A percentile compares a stretch with the other conserved stretches of the same genome.
Conservation (phyloP, 495 filamentous ascomycete species). For the Baudoinia panamericana region DNA sequence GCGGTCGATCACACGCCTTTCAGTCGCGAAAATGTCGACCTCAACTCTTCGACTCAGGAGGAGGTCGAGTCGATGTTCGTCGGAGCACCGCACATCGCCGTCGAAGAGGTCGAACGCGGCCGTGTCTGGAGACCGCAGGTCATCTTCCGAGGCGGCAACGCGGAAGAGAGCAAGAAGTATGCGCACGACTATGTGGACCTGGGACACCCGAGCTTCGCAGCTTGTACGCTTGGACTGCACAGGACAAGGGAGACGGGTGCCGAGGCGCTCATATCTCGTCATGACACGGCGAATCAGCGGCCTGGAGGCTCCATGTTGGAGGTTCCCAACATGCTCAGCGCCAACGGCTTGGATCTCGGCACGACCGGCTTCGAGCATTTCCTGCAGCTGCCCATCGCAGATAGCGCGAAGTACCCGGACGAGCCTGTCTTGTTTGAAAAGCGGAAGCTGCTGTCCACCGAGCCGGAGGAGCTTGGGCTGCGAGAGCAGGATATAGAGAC, state of each 20-base stretch:
- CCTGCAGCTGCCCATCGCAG: slow-evolving; percentile 53
- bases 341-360: slow-evolving; percentile 57
- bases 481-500: slow-evolving; percentile 35
- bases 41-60: too few species aligned
- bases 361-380: slow-evolving; percentile 64
- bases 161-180: slow-evolving; percentile 1
- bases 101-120: background rate
- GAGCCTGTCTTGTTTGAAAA: slow-evolving; percentile 21
- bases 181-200: slow-evolving; percentile 4
- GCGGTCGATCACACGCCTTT: too few species aligned
- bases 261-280: background rate
- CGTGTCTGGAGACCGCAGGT: slow-evolving; percentile 6
- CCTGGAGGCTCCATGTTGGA: slow-evolving; percentile 25
- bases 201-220: slow-evolving; percentile 9
- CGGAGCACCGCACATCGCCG: slow-evolving; percentile 16
- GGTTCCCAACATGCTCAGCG: slow-evolving; percentile 62
- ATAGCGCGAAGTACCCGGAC: slow-evolving; percentile 35
- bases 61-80: slow-evolving; percentile 16
- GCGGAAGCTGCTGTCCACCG: slow-evolving; percentile 23
- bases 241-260: slow-evolving; percentile 1
- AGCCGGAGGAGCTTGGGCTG: slow-evolving; percentile 29
- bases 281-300: background rate
- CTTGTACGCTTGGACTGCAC: slow-evolving; percentile 6
- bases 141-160: slow-evolving; percentile 6
- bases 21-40: too few species aligned